Evolutionary conservation across 2,329 filamentous ascomycete genomes (phyloP), one percentile per base, ranked within the genome.

Genomic region (Epichloe bromicola): DNA sequence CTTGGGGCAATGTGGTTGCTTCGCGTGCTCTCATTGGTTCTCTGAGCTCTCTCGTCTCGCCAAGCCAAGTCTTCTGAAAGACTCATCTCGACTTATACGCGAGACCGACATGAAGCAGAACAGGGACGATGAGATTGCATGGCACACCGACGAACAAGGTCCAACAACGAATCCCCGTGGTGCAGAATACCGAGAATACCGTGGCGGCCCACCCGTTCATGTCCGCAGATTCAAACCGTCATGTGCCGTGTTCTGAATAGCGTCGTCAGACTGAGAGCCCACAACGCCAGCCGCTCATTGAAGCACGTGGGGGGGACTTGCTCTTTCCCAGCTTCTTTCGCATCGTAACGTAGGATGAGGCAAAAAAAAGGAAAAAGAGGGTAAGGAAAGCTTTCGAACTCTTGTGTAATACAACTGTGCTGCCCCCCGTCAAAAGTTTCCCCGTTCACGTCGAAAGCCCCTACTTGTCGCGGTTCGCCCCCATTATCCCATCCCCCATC

Each of bases 101-200:
- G n/a, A n/a, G n/a, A n/a, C n/a, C n/a, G n/a, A n/a, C n/a, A n/a
- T n/a, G n/a, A n/a, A n/a, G n/a, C n/a, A n/a, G n/a, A n/a, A n/a
- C n/a, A n/a, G n/a, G n/a, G n/a, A n/a, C n/a, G n/a, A n/a, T n/a
- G n/a, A n/a, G n/a, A n/a, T n/a, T 26, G 50, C 55, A 41, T 5
- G 10, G 19, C 12, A 7, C 11, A 26, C 58, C 55, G 55, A 60
- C 62, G 56, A 66, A 65, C 63, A 59, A 54, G 55, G 48, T 60
- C 55, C 56, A 59, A 53, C 57, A 47, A 48, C 56, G 57, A 56
- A 53, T 58, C 58, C 64, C 55, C 64, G 63, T 66, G 64, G 56
- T 59, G 52, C 54, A 57, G 52, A 52, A 55, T 52, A 63, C 63
- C 30, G 37, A 51, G 46, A 51, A 53, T 53, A 62, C 62, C 14